Conservation (phyloP, 2,329 filamentous ascomycete species). For the Penicillium glabrum region DNA sequence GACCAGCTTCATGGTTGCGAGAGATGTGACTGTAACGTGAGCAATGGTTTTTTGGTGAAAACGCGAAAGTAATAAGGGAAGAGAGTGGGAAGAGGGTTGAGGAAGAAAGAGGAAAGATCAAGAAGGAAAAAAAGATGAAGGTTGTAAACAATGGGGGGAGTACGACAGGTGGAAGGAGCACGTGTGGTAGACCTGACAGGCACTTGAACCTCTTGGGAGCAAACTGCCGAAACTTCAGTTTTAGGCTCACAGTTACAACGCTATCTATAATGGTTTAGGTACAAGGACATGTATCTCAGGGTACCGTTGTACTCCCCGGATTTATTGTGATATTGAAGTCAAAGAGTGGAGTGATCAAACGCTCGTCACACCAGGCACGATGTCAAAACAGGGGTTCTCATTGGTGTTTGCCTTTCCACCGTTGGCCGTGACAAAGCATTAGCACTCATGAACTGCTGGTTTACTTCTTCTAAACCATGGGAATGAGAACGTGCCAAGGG, state of each 20-base stretch:
- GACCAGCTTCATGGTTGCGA: constrained; percentile 46
- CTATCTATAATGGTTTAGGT: background rate
- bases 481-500: background rate
- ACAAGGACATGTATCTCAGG: background rate
- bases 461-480: no score
- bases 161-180: background rate
- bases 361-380: background rate
- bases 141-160: background rate
- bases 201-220: background rate
- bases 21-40: background rate
- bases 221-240: background rate
- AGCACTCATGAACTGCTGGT: no score
- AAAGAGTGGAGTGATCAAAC: background rate
- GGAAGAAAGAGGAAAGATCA: background rate
- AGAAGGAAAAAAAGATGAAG: background rate
- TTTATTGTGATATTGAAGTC: background rate
- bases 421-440: no score
- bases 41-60: background rate
- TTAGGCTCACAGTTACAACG: background rate
- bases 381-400: background rate
- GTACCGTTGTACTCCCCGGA: background rate
- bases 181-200: background rate
- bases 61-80: no score
- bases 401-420: background rate
- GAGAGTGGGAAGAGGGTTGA: background rate